Conservation (phyloP, 1,139 yeast species). For the Hyphopichia buzzinii region DNA sequence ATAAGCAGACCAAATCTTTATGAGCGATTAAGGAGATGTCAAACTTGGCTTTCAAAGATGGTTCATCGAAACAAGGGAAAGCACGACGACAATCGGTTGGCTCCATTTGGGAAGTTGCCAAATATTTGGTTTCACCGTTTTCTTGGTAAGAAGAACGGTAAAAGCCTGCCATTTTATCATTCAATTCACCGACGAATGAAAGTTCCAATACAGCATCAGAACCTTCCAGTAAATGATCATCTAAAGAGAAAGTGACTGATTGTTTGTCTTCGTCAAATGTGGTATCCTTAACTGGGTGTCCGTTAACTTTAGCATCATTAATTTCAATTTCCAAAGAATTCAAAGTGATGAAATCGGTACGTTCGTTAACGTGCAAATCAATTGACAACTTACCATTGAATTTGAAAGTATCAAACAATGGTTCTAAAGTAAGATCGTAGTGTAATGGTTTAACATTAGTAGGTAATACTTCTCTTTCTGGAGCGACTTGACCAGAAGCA, state of each 20-base stretch:
- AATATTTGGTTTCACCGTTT: slow-evolving; percentile 59
- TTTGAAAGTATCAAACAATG: slow-evolving; percentile 67
- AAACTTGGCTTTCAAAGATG: slow-evolving; percentile 77
- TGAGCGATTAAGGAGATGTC: slow-evolving; percentile 63
- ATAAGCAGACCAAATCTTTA: slow-evolving; percentile 60
- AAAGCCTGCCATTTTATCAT: slow-evolving; percentile 85
- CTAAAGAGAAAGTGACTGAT: slow-evolving; percentile 61
- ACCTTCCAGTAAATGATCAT: slow-evolving; percentile 46
- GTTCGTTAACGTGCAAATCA: slow-evolving; percentile 60
- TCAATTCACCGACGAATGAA: slow-evolving; percentile 67
- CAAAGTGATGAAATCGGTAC: slow-evolving; percentile 50
- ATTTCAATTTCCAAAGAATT: slow-evolving; percentile 67
- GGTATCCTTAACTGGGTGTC: slow-evolving; percentile 25
- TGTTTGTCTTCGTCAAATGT: slow-evolving; percentile 55
- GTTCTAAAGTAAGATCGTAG: slow-evolving; percentile 71
- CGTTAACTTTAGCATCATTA: slow-evolving; percentile 48
- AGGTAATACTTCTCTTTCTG: slow-evolving; percentile 68
- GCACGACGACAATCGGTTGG: slow-evolving; percentile 90
- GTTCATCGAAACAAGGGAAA: slow-evolving; percentile 90
- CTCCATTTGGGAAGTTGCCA: slow-evolving; percentile 87
- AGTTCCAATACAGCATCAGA: slow-evolving; percentile 45
- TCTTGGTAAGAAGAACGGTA: slow-evolving; percentile 69
- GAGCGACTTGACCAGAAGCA: slow-evolving; percentile 15
- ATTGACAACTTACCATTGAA: slow-evolving; percentile 67
- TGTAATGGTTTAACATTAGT: slow-evolving; percentile 69